These are phyloP conservation scores for Aeschynomene evenia DNA, from an alignment of 306 rosid species.

Conservation along the genomic window DNA sequence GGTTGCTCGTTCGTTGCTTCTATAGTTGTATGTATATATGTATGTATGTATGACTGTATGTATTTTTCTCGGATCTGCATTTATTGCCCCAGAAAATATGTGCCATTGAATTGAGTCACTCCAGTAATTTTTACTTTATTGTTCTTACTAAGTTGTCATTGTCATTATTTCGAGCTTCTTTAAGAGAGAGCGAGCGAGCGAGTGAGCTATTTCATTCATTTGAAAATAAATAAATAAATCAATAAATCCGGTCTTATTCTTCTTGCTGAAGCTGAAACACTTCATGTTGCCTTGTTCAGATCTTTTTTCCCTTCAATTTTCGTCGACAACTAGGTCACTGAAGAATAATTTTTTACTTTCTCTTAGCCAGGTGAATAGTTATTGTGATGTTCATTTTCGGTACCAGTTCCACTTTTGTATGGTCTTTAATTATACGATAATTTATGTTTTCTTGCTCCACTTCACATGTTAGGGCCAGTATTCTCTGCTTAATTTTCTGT, in stretches of 20 bases:
- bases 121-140: neutral
- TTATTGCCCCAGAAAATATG: neutral
- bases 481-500: constrained; percentile 2
- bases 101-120: neutral
- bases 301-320: constrained; percentile 10
- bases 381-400: neutral
- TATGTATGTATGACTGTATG: no score
- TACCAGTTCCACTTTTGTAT: neutral
- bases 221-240: no score
- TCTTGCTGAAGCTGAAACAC: neutral
- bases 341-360: neutral
- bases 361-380: neutral
- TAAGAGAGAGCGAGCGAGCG: neutral
- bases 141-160: neutral
- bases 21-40: no score
- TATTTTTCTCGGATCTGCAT: constrained; percentile 7
- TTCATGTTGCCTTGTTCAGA: constrained; percentile 4
- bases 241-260: neutral
- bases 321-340: neutral
- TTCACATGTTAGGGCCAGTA: neutral
- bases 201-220: neutral
- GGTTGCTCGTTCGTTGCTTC: neutral
- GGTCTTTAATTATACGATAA: neutral
- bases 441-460: neutral
- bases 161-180: neutral